Conservation (phyloP, 345 rosid genomes). For the Pseudoturritis turrita region DNA sequence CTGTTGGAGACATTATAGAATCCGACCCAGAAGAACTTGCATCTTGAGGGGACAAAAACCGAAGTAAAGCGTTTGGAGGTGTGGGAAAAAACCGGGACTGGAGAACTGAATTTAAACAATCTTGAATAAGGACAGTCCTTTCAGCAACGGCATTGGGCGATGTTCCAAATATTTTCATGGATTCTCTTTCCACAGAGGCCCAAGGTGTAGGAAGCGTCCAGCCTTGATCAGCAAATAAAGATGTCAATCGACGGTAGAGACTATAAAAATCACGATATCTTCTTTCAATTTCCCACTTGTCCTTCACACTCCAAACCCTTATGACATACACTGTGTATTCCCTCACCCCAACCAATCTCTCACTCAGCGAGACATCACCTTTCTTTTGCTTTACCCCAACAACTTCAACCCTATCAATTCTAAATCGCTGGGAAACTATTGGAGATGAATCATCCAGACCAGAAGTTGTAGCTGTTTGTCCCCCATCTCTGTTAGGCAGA, state of each 20-base stretch:
- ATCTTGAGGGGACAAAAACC: slow-evolving; percentile 78
- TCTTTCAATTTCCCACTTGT: slow-evolving; percentile 88
- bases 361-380: slow-evolving; percentile 89
- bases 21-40: slow-evolving; percentile 45
- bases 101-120: slow-evolving; percentile 67
- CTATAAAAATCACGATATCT: slow-evolving; percentile 91
- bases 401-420: slow-evolving; percentile 79
- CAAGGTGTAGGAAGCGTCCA: slow-evolving; percentile 86
- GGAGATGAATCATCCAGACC: slow-evolving; percentile 43
- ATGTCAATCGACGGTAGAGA: slow-evolving; percentile 73
- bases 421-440: slow-evolving; percentile 30
- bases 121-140: slow-evolving; percentile 85
- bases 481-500: slow-evolving; percentile 65
- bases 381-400: slow-evolving; percentile 88
- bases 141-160: slow-evolving; percentile 79
- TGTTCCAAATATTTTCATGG: slow-evolving; percentile 75
- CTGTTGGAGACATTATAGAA: slow-evolving; percentile 35
- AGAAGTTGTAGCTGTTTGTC: slow-evolving; percentile 73
- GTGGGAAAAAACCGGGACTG: slow-evolving; percentile 49
- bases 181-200: slow-evolving; percentile 78
- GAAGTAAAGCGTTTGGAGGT: slow-evolving; percentile 60
- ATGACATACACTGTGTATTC: slow-evolving; percentile 81
- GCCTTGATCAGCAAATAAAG: slow-evolving; percentile 68
- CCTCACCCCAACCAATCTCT: slow-evolving; percentile 93
- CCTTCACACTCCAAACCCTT: slow-evolving; percentile 71